phyloP scores from a whole-genome alignment of 2,329 filamentous ascomycete genomes.

The Aspergillus pseudoviridinutans region DNA sequence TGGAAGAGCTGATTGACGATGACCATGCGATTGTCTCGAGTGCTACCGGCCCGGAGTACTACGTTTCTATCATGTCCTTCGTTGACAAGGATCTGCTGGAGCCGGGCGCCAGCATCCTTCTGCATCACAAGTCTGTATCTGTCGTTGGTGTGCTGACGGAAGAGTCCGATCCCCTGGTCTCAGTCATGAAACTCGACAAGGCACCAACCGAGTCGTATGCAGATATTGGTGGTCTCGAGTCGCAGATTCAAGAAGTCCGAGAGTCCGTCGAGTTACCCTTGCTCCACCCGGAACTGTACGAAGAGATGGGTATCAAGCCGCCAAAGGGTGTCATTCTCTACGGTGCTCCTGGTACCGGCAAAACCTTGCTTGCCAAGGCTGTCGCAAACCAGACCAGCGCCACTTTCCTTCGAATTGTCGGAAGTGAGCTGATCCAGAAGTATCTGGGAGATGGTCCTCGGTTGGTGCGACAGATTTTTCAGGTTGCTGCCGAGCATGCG shows the following conservation, averaged over 20 bases:
- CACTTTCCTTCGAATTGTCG: slow-evolving; percentile 95
- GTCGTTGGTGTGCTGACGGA: slow-evolving; percentile 97
- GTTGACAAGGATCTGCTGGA: slow-evolving; percentile 98
- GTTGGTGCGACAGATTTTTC: slow-evolving; percentile 84
- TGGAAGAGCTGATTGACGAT: slow-evolving; percentile 98
- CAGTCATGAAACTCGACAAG: slow-evolving; percentile 99
- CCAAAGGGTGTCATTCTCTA: slow-evolving; percentile 99
- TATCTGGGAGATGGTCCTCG: slow-evolving; percentile 95
- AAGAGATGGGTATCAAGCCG: slow-evolving; percentile 99
- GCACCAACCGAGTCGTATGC: slow-evolving; percentile 97
- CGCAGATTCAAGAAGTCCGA: slow-evolving; percentile 94
- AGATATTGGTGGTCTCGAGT: slow-evolving; percentile 93
- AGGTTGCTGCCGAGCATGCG: slow-evolving; percentile 91
- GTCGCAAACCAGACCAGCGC: slow-evolving; percentile 99
- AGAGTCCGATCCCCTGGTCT: slow-evolving; percentile 90
- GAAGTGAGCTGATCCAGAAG: slow-evolving; percentile 96
- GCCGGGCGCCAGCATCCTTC: slow-evolving; percentile 87
- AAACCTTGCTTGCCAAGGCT: slow-evolving; percentile 91
- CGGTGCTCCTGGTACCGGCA: slow-evolving; percentile 93
- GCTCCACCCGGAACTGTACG: slow-evolving; percentile 93
- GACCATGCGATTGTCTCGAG: slow-evolving; percentile 98
- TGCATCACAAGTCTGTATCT: slow-evolving; percentile 97
- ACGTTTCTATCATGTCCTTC: slow-evolving; percentile 99
- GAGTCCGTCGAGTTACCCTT: slow-evolving; percentile 95
- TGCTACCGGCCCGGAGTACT: slow-evolving; percentile 96